A percentile compares a stretch with the other conserved stretches of the same genome.
Conservation (phyloP, 2,329 filamentous ascomycete species). For the Claviceps sp. region DNA sequence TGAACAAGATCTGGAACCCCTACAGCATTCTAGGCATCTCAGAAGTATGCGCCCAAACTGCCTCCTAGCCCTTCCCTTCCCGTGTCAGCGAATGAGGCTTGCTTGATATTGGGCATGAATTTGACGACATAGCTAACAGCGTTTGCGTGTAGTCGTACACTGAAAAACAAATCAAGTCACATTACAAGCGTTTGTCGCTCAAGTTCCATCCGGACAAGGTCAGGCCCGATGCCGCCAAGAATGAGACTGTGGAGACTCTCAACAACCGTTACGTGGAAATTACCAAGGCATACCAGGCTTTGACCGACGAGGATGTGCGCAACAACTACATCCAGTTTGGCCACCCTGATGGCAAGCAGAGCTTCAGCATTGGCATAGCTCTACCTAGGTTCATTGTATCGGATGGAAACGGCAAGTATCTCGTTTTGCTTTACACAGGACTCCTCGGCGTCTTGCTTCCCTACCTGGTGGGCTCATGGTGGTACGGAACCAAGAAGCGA, state of each 20-base stretch:
- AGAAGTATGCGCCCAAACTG: constrained; percentile 38
- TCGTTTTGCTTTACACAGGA: constrained; percentile 76
- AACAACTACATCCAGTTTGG: constrained; percentile 96
- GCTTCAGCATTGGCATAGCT: constrained; percentile 94
- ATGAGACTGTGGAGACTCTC: constrained; percentile 73
- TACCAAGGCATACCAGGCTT: constrained; percentile 93
- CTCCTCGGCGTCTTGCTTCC: constrained; percentile 83
- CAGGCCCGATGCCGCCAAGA: constrained; percentile 68
- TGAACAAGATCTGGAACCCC: constrained; percentile 82
- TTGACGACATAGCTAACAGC: constrained; percentile 15
- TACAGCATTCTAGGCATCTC: constrained; percentile 87
- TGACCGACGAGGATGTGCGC: constrained; percentile 93
- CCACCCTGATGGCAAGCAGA: constrained; percentile 95
- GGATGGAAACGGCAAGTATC: constrained; percentile 90
- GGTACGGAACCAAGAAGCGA: constrained; percentile 89
- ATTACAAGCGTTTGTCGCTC: constrained; percentile 76
- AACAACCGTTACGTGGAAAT: constrained; percentile 88
- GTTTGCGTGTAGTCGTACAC: constrained; percentile 48
- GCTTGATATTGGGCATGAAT: not conserved
- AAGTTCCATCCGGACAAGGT: constrained; percentile 91
- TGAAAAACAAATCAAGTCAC: constrained; percentile 84
- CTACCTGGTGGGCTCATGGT: constrained; percentile 92
- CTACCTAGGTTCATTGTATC: constrained; percentile 85
- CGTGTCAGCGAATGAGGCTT: not conserved
- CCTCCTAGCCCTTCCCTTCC: not conserved